Percentiles rank a stretch among this genome's conserved stretches.
Conservation (phyloP, 1,284 basidiomycete species). For the Cryptococcus amylolentus region DNA sequence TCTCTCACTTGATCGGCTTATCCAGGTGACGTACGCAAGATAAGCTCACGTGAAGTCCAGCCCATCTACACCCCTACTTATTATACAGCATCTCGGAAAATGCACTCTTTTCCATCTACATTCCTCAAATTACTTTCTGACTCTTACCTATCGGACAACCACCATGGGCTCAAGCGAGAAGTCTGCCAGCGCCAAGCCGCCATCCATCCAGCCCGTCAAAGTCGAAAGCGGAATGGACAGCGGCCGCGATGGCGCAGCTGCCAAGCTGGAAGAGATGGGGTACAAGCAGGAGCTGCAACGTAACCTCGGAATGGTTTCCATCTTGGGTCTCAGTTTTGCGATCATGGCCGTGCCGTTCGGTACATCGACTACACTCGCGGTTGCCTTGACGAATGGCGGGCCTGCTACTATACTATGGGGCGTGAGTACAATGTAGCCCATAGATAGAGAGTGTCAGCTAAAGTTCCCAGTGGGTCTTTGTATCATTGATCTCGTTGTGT, state of each 20-base stretch:
- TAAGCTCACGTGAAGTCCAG: no score
- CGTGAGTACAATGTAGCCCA: conserved; percentile 21
- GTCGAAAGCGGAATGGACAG: neutral
- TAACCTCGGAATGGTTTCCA: conserved; percentile 51
- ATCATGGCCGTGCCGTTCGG: conserved; percentile 53
- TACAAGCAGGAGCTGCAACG: conserved; percentile 52
- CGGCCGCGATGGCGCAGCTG: conserved; percentile 17
- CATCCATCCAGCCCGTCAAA: neutral
- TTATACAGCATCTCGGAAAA: no score
- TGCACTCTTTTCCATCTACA: no score
- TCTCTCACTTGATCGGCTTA: no score
- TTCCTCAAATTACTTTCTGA: no score
- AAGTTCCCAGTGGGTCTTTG: conserved; percentile 48
- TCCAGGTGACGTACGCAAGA: no score
- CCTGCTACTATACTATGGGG: conserved; percentile 50
- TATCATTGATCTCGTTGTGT: conserved; percentile 51
- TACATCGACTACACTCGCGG: conserved; percentile 48
- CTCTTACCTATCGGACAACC: no score
- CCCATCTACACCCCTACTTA: no score
- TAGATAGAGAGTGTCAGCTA: neutral
- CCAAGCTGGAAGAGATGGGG: conserved; percentile 49
- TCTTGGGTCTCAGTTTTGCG: conserved; percentile 50
- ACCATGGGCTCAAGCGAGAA: neutral
- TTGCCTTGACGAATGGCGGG: conserved; percentile 52
- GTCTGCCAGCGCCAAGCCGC: neutral